Conservation (phyloP, 2,329 filamentous ascomycete genomes). For the Incumbomyces lentus region DNA sequence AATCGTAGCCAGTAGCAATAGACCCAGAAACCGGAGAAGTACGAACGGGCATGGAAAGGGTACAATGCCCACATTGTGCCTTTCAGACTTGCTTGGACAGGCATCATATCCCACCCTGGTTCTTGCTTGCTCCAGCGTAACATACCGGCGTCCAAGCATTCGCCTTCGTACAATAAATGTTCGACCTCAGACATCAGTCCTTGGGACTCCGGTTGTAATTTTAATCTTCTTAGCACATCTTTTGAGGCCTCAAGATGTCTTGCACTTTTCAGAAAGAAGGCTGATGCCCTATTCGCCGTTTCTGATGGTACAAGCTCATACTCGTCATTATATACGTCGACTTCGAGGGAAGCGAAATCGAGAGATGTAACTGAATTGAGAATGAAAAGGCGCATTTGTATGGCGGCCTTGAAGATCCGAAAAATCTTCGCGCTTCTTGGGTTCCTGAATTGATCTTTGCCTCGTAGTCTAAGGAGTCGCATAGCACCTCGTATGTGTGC, state of each 20-base stretch:
- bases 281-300: constrained; percentile 16
- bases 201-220: neutral
- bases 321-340: constrained; percentile 18
- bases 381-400: constrained; percentile 20
- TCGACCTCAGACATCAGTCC: neutral
- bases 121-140: constrained; percentile 17
- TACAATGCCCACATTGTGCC: constrained; percentile 19
- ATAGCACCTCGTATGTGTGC: constrained; percentile 18
- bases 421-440: constrained; percentile 17
- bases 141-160: constrained; percentile 14
- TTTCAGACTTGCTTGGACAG: constrained; percentile 8
- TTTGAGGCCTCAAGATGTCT: constrained; percentile 16
- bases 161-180: constrained; percentile 11
- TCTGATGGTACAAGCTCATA: constrained; percentile 18
- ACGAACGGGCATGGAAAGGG: constrained; percentile 14
- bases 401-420: constrained; percentile 19
- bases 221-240: neutral
- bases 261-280: constrained; percentile 15
- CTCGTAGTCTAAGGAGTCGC: constrained; percentile 16
- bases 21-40: constrained; percentile 19
- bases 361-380: constrained; percentile 16
- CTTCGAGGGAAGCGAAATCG: constrained; percentile 17
- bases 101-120: constrained; percentile 19
- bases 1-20: constrained; percentile 18
- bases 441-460: constrained; percentile 15